These are phyloP conservation scores for Mycena rosella DNA, from an alignment of 768 basidiomycete genomes.

Conservation along the genomic window DNA sequence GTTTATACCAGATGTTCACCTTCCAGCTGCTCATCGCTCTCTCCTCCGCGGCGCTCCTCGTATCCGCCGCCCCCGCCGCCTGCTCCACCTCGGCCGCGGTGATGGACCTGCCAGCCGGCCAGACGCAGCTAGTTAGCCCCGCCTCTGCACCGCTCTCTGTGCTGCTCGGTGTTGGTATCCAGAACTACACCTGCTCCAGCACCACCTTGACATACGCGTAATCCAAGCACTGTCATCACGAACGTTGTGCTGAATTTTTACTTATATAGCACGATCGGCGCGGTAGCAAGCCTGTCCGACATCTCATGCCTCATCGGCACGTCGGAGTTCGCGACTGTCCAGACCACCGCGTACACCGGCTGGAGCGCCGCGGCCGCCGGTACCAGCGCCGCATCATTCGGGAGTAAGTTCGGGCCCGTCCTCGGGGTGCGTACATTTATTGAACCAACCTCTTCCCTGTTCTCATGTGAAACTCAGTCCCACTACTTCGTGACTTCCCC, in stretches of 20 bases:
- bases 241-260: neutral
- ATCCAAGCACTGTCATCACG: too few relatives aligned
- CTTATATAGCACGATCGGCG: conserved; percentile 12
- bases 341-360: neutral
- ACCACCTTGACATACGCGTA: neutral
- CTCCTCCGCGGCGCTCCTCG: too few relatives aligned
- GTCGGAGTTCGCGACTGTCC: neutral
- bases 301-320: conserved; percentile 11
- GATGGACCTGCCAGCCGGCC: neutral
- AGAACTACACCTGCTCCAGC: neutral
- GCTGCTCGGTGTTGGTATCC: neutral
- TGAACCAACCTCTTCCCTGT: too few relatives aligned
- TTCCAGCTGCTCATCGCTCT: too few relatives aligned
- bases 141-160: neutral
- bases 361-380: neutral
- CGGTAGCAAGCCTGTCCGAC: conserved; percentile 19
- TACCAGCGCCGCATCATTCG: neutral
- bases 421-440: neutral
- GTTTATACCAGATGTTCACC: too few relatives aligned
- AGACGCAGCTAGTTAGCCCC: neutral
- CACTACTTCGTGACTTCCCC: too few relatives aligned
- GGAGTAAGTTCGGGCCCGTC: neutral
- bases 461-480: too few relatives aligned
- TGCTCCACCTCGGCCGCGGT: neutral
- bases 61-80: neutral